Percentiles rank a stretch among this genome's conserved stretches.
Conservation (phyloP, 1,284 basidiomycete genomes). For the Butyriboletus appendiculatus region DNA sequence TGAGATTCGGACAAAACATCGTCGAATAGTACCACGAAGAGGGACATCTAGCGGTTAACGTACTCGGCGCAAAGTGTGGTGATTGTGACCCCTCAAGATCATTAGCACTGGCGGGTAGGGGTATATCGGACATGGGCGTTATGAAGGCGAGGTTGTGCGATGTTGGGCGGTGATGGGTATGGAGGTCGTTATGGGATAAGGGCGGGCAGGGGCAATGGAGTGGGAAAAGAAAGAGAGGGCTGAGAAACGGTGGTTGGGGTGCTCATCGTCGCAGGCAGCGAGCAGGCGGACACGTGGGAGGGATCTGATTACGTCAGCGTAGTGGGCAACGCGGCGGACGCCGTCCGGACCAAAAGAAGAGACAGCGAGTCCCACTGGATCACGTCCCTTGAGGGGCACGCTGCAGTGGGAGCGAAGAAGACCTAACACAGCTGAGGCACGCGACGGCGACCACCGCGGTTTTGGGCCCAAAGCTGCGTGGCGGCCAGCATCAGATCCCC, state of each 20-base stretch:
- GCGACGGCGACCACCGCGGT: conserved; percentile 6
- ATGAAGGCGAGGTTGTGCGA: not conserved
- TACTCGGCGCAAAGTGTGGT: not conserved
- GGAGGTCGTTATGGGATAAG: not conserved
- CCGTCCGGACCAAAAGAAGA: conserved; percentile 25
- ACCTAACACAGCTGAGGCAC: conserved; percentile 15
- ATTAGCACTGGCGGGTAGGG: too few species aligned
- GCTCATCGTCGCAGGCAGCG: conserved; percentile 29
- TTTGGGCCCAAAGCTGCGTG: conserved; percentile 15
- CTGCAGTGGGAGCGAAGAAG: conserved; percentile 19
- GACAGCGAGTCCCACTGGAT: conserved; percentile 4
- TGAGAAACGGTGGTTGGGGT: not conserved
- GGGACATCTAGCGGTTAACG: not conserved
- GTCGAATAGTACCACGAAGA: not conserved
- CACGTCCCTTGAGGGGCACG: conserved; percentile 14
- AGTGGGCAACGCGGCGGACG: conserved; percentile 12
- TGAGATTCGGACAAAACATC: not conserved
- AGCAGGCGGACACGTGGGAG: conserved; percentile 13
- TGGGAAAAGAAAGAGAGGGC: not conserved
- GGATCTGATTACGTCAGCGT: conserved; percentile 22
- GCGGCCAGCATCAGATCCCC: conserved; percentile 2
- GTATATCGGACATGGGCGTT: not conserved
- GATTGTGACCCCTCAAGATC: not conserved
- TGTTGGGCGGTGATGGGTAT: too few species aligned
- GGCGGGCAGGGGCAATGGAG: conserved; percentile 7